Percentiles rank a stretch among this genome's conserved stretches.
Conservation (phyloP, 202 grass and related monocot genomes). For the Carex arenaria region DNA sequence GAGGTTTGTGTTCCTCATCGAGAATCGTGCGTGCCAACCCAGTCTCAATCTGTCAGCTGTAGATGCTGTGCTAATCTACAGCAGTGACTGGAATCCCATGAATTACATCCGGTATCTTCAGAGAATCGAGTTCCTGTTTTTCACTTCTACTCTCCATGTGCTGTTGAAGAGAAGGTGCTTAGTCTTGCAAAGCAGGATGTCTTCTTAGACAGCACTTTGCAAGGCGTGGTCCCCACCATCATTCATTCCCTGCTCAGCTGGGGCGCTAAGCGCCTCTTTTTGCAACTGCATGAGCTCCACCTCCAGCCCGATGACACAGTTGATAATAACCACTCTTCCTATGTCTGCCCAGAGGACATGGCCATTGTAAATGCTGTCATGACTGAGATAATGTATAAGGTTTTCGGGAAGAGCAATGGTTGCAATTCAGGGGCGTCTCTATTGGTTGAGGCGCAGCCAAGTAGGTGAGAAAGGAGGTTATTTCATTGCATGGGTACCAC, state of each 20-base stretch:
- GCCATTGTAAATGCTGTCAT: slow-evolving; percentile 42
- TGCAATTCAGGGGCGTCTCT: not conserved
- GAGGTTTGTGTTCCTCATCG: slow-evolving; percentile 83
- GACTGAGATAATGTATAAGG: slow-evolving; percentile 30
- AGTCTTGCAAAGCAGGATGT: slow-evolving; percentile 72
- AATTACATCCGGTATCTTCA: slow-evolving; percentile 77
- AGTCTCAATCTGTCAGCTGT: slow-evolving; percentile 82
- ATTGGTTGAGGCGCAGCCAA: slow-evolving; percentile 36
- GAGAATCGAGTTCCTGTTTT: slow-evolving; percentile 56
- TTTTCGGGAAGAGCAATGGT: not conserved
- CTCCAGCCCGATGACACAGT: not conserved
- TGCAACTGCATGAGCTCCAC: slow-evolving; percentile 61
- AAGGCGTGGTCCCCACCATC: slow-evolving; percentile 47
- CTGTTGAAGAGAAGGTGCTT: slow-evolving; percentile 86
- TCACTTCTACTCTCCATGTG: slow-evolving; percentile 70
- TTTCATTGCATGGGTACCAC: slow-evolving; percentile 57
- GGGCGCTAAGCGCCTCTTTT: slow-evolving; percentile 68
- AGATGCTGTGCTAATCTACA: slow-evolving; percentile 79
- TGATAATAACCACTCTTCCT: slow-evolving; percentile 25
- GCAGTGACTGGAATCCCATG: slow-evolving; percentile 81
- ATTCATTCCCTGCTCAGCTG: slow-evolving; percentile 89
- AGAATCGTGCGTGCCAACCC: slow-evolving; percentile 68
- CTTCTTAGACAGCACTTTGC: slow-evolving; percentile 56
- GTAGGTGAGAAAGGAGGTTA: slow-evolving; percentile 59
- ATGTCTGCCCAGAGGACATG: slow-evolving; percentile 30